Conservation (phyloP, 305 asterid genomes). For the Fraxinus platypoda region DNA sequence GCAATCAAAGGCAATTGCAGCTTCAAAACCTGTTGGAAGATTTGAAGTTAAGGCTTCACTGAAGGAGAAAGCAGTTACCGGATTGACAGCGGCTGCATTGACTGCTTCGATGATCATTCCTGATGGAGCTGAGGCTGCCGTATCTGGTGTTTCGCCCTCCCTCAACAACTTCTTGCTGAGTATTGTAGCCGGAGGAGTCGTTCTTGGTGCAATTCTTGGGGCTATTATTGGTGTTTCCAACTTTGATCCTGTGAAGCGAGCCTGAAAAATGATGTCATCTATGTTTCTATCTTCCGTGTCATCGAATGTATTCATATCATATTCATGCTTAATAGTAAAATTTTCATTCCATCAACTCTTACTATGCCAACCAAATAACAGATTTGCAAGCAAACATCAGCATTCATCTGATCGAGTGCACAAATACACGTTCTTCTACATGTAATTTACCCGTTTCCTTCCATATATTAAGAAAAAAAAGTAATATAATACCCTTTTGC, state of each 20-base stretch:
- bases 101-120: constrained; percentile 70
- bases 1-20: constrained; percentile 31
- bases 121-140: constrained; percentile 73
- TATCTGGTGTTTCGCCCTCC: constrained; percentile 52
- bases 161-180: constrained; percentile 86
- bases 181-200: constrained; percentile 79
- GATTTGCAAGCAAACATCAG: neutral
- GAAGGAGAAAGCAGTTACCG: constrained; percentile 71
- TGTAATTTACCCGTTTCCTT: neutral
- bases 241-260: constrained; percentile 87
- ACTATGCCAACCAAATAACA: neutral
- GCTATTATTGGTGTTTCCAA: constrained; percentile 74
- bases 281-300: constrained; percentile 23
- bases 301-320: constrained; percentile 21
- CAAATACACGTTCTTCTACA: neutral
- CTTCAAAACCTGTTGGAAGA: constrained; percentile 36
- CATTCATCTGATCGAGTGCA: neutral
- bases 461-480: neutral
- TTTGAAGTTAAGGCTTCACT: constrained; percentile 58
- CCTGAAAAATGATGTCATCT: constrained; percentile 37
- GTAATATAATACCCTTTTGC: neutral
- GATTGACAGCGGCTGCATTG: constrained; percentile 71
- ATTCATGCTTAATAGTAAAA: constrained; percentile 17
- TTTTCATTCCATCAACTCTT: neutral
- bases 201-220: constrained; percentile 51